Evolutionary conservation across 228 moss, liverwort and hornwort genomes (phyloP).

Genomic region (Sphagnum magellanicum): DNA sequence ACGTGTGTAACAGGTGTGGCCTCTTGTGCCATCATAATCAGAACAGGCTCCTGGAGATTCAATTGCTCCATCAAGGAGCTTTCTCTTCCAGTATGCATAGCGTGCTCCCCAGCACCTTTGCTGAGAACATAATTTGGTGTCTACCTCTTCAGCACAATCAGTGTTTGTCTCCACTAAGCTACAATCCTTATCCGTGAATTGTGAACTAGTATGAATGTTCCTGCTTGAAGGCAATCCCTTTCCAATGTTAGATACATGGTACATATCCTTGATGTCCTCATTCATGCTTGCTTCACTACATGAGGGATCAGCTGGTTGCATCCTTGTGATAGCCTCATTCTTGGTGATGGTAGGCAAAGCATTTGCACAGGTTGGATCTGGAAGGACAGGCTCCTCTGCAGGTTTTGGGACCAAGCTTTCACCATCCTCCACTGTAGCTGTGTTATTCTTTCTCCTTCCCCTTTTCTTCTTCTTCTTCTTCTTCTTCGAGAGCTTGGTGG

Average conservation of each 20-base stretch:
- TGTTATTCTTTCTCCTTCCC: slow-evolving; percentile 1
- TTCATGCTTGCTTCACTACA: neutral
- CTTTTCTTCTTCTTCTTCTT: slow-evolving; percentile 20
- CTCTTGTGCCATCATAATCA: neutral
- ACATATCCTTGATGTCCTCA: slow-evolving; percentile 1
- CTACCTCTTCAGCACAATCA: neutral
- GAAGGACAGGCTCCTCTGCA: neutral
- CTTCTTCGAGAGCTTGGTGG: slow-evolving; percentile 12
- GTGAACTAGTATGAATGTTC: slow-evolving; percentile 2
- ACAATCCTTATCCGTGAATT: neutral
- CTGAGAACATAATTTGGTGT: neutral
- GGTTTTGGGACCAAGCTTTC: neutral
- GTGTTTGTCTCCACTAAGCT: neutral
- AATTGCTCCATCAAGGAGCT: neutral
- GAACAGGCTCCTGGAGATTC: neutral
- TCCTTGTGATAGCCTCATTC: neutral
- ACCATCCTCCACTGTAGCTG: neutral
- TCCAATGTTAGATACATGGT: neutral
- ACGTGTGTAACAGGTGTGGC: neutral
- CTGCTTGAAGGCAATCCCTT: neutral
- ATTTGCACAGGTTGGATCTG: neutral
- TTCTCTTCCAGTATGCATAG: neutral
- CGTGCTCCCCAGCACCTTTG: neutral
- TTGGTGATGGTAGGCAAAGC: neutral
- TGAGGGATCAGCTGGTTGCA: neutral